A percentile compares a stretch with the other conserved stretches of the same genome.
Evolutionary conservation across 2,329 filamentous ascomycete genomes (phyloP).

Genomic region (Fusarium sp.): DNA sequence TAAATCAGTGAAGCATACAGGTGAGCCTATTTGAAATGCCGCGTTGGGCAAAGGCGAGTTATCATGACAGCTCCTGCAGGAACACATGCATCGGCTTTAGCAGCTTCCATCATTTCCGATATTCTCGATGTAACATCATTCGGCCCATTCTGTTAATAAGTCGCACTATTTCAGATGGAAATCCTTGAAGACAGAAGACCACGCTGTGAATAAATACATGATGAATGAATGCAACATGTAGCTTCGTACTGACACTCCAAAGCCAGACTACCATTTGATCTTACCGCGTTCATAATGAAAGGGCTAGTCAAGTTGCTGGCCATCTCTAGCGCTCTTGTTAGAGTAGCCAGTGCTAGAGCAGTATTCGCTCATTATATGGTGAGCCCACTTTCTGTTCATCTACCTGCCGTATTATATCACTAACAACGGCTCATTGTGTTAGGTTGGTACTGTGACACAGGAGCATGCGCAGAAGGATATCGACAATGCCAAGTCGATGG

Average conservation of each 20-base stretch:
- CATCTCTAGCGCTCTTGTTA: not conserved
- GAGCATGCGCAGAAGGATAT: not conserved
- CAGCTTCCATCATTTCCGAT: not conserved
- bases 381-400: too few species aligned
- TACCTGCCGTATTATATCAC: too few species aligned
- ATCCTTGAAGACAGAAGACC: not conserved
- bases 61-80: not conserved
- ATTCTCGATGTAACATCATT: not conserved
- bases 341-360: not conserved
- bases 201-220: not conserved
- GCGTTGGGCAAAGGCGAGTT: not conserved
- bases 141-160: not conserved
- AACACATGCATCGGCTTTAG: not conserved
- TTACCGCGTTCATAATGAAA: not conserved
- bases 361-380: not conserved
- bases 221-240: not conserved
- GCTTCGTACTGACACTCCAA: not conserved
- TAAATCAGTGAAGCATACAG: not conserved
- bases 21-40: not conserved
- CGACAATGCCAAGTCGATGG: not conserved
- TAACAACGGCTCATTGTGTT: too few species aligned
- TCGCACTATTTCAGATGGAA: not conserved
- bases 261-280: not conserved
- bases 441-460: not conserved
- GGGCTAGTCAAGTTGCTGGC: not conserved